Evolutionary conservation across 352 stramenopile species (phyloP), one percentile per base, ranked within the genome.

Genomic region (Blastocystis sp.): DNA sequence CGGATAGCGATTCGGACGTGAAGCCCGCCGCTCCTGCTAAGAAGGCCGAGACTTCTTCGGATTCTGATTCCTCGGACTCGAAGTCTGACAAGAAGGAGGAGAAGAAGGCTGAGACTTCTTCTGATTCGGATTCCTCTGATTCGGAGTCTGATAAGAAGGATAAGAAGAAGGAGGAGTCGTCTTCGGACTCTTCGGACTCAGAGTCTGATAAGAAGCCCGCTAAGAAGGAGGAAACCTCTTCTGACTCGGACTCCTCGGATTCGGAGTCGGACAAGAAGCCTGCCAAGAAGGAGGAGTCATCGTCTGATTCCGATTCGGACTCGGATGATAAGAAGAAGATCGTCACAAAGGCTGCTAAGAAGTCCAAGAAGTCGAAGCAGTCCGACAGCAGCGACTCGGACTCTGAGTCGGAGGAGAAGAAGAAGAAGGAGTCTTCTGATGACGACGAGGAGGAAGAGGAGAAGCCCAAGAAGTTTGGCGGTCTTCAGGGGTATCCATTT

Each of bases 401-500:
- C 40, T 73, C 54, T 18, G 73, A 84, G 32, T 69, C 54, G 11
- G 75, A 85, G 16, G 75, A 85, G 75, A 85, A 85, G 59, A 16
- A 34, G 18, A 73, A 71, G 53, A 85, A 85, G 59, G 53, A 32
- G 14, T 38, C 16, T 18, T n/a, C 44, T 1, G 75, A 85, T 11
- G 75, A 85, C 34, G 54, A 69, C 36, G 75, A 85, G 29, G 72
- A 84, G n/a, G 73, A 84, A 1, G 73, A 67, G 63, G 54, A 49
- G 49, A 85, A 85, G 75, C 57, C 57, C 29, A 85, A 85, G 75
- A 85, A 85, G 75, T 32, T 42, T 3, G n/a, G 42, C 40, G 71
- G 71, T 24, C 75, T 85, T 42, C 57, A 76, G 44, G 63, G 51
- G 75, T 85, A 53, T 40, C 18, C n/a, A 9, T 53, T 34, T 75